Percentiles rank a stretch among this genome's conserved stretches.
Conservation (phyloP, 2,329 filamentous ascomycete species). For the Colletotrichum godetiae region DNA sequence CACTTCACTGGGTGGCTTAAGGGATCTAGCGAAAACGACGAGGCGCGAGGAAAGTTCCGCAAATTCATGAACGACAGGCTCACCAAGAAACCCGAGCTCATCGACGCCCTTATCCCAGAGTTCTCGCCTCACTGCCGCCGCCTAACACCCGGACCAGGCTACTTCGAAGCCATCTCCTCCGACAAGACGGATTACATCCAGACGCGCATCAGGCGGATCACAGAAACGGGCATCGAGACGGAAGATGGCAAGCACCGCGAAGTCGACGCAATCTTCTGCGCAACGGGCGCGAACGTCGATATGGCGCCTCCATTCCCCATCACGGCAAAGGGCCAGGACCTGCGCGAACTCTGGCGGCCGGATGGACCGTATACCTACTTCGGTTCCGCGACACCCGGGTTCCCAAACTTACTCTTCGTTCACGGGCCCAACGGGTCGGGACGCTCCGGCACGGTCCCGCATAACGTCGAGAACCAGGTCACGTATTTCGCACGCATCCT, state of each 20-base stretch:
- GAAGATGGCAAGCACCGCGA: slow-evolving; percentile 65
- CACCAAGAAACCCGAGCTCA: slow-evolving; percentile 64
- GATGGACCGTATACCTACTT: slow-evolving; percentile 75
- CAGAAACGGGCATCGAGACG: slow-evolving; percentile 68
- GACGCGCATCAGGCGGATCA: slow-evolving; percentile 68
- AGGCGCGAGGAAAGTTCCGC: slow-evolving; percentile 58
- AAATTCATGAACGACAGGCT: slow-evolving; percentile 66
- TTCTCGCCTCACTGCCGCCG: slow-evolving; percentile 74
- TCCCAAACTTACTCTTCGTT: slow-evolving; percentile 75
- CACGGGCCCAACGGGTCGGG: slow-evolving; percentile 71
- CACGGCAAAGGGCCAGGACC: slow-evolving; percentile 62
- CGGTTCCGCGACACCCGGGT: slow-evolving; percentile 70
- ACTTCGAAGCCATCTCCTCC: slow-evolving; percentile 72
- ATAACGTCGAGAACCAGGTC: slow-evolving; percentile 74
- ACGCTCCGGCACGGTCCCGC: slow-evolving; percentile 73
- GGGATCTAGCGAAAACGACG: slow-evolving; percentile 60
- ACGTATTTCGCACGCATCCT: slow-evolving; percentile 75
- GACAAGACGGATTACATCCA: slow-evolving; percentile 72
- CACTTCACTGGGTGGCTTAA: slow-evolving; percentile 66
- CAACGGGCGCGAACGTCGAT: slow-evolving; percentile 73
- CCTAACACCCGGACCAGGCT: slow-evolving; percentile 74
- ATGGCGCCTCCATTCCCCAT: slow-evolving; percentile 71
- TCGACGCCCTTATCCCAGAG: slow-evolving; percentile 67
- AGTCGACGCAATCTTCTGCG: slow-evolving; percentile 75
- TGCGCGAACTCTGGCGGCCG: slow-evolving; percentile 67